Conservation (phyloP, 805 yeast species). For the Candida fluviatilis region DNA sequence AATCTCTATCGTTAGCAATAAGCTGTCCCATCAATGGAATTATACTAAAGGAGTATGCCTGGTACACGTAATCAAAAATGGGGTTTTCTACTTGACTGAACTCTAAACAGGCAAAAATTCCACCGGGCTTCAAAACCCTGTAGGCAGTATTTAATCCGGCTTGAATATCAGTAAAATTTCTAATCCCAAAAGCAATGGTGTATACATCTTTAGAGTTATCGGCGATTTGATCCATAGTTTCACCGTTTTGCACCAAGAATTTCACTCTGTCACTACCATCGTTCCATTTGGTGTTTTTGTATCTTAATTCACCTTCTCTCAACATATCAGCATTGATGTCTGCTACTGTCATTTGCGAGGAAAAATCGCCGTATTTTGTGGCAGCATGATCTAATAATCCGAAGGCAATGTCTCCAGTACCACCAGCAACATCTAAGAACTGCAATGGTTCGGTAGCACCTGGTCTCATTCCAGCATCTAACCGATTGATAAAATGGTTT, state of each 20-base stretch:
- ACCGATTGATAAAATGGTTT: constrained; percentile 75
- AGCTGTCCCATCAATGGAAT: constrained; percentile 95
- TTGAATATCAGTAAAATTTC: constrained; percentile 93
- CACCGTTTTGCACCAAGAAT: constrained; percentile 91
- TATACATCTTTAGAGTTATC: constrained; percentile 90
- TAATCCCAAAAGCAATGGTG: constrained; percentile 95
- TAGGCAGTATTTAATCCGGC: constrained; percentile 94
- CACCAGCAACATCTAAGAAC: constrained; percentile 97
- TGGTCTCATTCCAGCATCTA: constrained; percentile 93
- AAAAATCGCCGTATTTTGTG: constrained; percentile 65
- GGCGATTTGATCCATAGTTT: constrained; percentile 74
- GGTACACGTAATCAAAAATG: constrained; percentile 69
- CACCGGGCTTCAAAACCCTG: constrained; percentile 94
- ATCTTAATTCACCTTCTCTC: constrained; percentile 83
- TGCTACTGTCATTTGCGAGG: constrained; percentile 81
- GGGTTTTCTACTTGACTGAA: constrained; percentile 88
- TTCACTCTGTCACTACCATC: constrained; percentile 60
- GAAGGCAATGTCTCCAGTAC: constrained; percentile 97
- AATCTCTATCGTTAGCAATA: constrained; percentile 91
- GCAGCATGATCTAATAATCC: constrained; percentile 92
- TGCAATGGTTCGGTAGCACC: constrained; percentile 73
- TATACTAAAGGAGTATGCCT: constrained; percentile 81
- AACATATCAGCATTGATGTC: constrained; percentile 97
- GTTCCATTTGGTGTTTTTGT: constrained; percentile 53
- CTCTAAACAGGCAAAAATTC: constrained; percentile 94